Conservation (phyloP, 306 rosid species). For the Quercus robur region DNA sequence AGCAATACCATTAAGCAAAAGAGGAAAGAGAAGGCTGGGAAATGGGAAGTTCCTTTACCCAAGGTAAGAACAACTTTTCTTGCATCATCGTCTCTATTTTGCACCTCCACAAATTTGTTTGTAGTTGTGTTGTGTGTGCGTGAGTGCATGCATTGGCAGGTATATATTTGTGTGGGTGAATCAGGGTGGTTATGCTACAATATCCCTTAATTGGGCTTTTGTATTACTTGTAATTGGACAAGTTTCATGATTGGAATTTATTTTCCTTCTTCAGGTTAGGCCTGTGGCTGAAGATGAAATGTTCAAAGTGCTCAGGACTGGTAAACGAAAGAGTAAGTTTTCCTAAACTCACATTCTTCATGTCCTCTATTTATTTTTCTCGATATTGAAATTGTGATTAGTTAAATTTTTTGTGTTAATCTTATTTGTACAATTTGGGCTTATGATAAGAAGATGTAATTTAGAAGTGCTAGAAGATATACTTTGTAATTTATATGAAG, state of each 20-base stretch:
- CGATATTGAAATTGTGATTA: background rate
- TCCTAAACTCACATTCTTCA: background rate
- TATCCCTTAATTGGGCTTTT: no score
- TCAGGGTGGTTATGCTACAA: no score
- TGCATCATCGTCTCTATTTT: background rate
- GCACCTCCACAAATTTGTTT: background rate
- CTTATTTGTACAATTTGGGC: background rate
- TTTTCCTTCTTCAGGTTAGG: slow-evolving; percentile 56
- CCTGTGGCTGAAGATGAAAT: slow-evolving; percentile 95
- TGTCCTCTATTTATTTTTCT: background rate
- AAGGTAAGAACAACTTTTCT: slow-evolving; percentile 44
- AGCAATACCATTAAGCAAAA: slow-evolving; percentile 94
- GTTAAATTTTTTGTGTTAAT: background rate
- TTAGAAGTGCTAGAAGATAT: background rate
- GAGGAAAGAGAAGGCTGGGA: slow-evolving; percentile 92
- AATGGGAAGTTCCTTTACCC: slow-evolving; percentile 96
- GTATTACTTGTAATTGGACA: background rate
- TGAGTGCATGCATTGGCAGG: no score
- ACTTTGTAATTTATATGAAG: background rate
- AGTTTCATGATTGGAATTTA: background rate
- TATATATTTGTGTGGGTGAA: no score
- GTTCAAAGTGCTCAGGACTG: slow-evolving; percentile 84
- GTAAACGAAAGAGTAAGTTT: slow-evolving; percentile 80
- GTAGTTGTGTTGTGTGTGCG: no score
- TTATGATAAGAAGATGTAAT: background rate